These are phyloP conservation scores for Eucalyptus victrix DNA, from an alignment of 345 rosid genomes.

Conservation along the genomic window DNA sequence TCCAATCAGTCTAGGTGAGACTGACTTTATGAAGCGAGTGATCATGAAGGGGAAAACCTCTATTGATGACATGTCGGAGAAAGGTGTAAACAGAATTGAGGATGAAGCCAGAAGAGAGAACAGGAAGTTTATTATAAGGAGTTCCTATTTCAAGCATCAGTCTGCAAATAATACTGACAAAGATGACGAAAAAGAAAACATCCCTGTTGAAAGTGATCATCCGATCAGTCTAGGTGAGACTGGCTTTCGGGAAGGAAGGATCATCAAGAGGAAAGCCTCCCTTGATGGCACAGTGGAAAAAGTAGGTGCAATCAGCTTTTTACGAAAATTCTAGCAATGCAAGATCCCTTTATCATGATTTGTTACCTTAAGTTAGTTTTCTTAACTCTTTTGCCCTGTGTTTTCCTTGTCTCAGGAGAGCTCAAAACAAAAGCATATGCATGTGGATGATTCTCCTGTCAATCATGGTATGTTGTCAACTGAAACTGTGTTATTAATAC, in stretches of 20 bases:
- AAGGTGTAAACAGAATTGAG: constrained; percentile 4
- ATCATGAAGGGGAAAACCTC: not conserved
- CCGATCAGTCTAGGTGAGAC: not conserved
- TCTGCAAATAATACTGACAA: constrained; percentile 14
- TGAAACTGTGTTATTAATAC: not conserved
- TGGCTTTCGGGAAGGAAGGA: constrained; percentile 2
- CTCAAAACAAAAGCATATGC: constrained; percentile 26
- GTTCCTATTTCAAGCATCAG: constrained; percentile 57
- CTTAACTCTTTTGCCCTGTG: not conserved
- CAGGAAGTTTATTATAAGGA: constrained; percentile 40
- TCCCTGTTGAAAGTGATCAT: constrained; percentile 7
- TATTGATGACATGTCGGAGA: not conserved
- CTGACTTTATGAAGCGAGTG: constrained; percentile 2
- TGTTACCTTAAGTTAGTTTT: not conserved
- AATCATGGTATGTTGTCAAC: constrained; percentile 12
- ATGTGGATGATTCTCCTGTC: constrained; percentile 16
- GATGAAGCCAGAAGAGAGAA: constrained; percentile 25
- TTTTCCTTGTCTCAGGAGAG: constrained; percentile 41
- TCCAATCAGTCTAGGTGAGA: not conserved
- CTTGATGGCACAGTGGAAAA: constrained; percentile 14
- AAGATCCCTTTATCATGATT: not conserved
- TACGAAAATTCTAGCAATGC: not conserved
- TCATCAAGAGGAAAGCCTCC: constrained; percentile 51
- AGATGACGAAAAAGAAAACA: constrained; percentile 13
- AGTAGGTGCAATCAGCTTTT: constrained; percentile 19